These are phyloP conservation scores for Neoarthrinium moseri DNA, from an alignment of 2,329 filamentous ascomycete species.

Conservation along the genomic window DNA sequence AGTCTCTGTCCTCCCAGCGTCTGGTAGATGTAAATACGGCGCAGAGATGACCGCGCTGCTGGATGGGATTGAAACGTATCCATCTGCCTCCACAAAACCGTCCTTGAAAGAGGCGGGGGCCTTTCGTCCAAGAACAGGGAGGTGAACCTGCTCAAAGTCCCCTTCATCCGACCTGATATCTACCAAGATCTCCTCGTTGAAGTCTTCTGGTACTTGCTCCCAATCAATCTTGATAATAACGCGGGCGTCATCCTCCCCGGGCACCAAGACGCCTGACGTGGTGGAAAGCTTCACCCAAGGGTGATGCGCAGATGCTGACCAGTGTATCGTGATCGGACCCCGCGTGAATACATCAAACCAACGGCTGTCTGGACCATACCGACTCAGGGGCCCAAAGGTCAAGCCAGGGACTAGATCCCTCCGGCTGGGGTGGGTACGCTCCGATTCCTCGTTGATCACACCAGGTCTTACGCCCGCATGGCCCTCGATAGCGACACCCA, in stretches of 20 bases:
- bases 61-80: neutral
- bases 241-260: neutral
- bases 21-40: slow-evolving; percentile 24
- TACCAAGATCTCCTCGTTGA: slow-evolving; percentile 24
- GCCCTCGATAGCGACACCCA: neutral
- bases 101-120: neutral
- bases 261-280: slow-evolving; percentile 15
- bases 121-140: neutral
- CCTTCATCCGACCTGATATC: slow-evolving; percentile 33
- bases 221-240: neutral
- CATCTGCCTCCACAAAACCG: slow-evolving; percentile 8
- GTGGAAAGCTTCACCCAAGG: neutral
- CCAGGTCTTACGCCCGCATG: slow-evolving; percentile 30
- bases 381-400: slow-evolving; percentile 1
- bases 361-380: slow-evolving; percentile 11
- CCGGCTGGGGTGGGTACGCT: neutral
- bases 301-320: slow-evolving; percentile 31
- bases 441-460: slow-evolving; percentile 42
- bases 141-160: slow-evolving; percentile 17
- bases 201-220: slow-evolving; percentile 16
- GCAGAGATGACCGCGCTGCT: slow-evolving; percentile 10
- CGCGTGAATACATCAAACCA: neutral
- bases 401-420: neutral
- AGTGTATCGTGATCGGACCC: slow-evolving; percentile 21
- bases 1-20: slow-evolving; percentile 26